A percentile compares a stretch with the other conserved stretches of the same genome.
Evolutionary conservation across 352 stramenopile species (phyloP).

Genomic region (Phytophthora palmivora): DNA sequence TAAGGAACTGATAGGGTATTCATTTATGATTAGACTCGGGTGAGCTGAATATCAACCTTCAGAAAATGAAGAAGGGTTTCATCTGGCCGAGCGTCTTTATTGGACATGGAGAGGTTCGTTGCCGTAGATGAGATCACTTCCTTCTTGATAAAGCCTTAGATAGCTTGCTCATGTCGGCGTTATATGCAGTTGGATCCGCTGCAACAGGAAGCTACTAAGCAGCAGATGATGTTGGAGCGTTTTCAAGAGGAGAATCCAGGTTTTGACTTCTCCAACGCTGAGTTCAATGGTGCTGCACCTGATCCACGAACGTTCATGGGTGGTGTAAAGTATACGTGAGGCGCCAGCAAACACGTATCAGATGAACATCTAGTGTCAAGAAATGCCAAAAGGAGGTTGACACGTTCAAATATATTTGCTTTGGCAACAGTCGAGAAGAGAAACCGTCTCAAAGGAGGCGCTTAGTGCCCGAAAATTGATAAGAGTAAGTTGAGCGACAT

Average conservation of each 20-base stretch:
- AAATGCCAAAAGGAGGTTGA: background rate
- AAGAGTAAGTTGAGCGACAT: background rate
- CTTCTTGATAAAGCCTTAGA: background rate
- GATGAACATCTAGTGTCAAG: background rate
- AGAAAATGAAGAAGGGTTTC: conserved; percentile 96
- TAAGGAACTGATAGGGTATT: background rate
- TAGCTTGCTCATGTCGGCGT: background rate
- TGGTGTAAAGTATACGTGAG: conserved; percentile 91
- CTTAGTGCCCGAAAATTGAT: background rate
- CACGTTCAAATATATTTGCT: conserved; percentile 24
- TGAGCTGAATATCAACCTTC: conserved; percentile 93
- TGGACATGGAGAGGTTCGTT: conserved; percentile 78
- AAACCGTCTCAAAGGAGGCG: conserved; percentile 17
- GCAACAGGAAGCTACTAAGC: conserved; percentile 93
- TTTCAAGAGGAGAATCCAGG: conserved; percentile 99
- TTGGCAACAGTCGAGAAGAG: conserved; percentile 25
- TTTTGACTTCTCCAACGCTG: conserved; percentile 98
- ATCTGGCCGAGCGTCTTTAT: conserved; percentile 94
- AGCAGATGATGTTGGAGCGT: conserved; percentile 97
- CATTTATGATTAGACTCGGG: conserved; percentile 64
- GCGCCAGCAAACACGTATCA: background rate
- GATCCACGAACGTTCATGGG: conserved; percentile 98
- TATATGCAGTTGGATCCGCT: conserved; percentile 85
- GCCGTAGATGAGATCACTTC: background rate
- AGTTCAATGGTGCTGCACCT: conserved; percentile 96